Evolutionary conservation across 2,329 filamentous ascomycete genomes (phyloP).

Genomic region (Chaetothyriales sp.): DNA sequence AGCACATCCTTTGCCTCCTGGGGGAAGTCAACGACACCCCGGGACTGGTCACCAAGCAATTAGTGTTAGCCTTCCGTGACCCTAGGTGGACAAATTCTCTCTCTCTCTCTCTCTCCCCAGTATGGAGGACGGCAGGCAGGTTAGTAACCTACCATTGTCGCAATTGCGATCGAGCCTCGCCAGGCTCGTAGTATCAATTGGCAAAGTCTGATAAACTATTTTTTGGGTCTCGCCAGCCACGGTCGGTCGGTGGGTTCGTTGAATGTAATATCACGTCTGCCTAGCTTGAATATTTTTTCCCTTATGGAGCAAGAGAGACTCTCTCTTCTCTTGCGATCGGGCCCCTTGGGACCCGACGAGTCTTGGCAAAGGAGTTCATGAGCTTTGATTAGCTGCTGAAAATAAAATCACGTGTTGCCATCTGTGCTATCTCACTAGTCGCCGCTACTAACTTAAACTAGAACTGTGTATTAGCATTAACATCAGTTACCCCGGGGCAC

Average conservation of each 20-base stretch:
- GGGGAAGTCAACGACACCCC: conserved; percentile 79
- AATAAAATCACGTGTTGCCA: too few species aligned
- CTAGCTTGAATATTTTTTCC: too few species aligned
- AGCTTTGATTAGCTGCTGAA: too few species aligned
- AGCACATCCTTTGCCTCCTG: conserved; percentile 77
- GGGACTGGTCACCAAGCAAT: background rate
- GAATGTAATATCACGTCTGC: too few species aligned
- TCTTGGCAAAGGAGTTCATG: too few species aligned
- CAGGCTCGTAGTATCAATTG: too few species aligned
- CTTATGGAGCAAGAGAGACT: too few species aligned
- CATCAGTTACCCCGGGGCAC: too few species aligned
- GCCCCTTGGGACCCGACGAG: too few species aligned
- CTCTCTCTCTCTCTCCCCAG: background rate
- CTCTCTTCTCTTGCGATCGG: background rate
- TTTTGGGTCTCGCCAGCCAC: background rate
- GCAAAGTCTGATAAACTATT: background rate
- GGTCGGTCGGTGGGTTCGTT: background rate
- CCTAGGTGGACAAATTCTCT: background rate
- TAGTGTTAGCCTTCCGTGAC: background rate
- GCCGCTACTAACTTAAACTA: too few species aligned
- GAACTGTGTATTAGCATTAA: too few species aligned
- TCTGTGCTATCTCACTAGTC: too few species aligned
- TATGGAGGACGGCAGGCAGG: background rate
- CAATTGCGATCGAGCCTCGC: background rate
- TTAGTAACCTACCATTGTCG: background rate